Percentiles rank a stretch among this genome's conserved stretches.
Conservation (phyloP, 169 alveolate genomes). For the Eimeria acervulina region DNA sequence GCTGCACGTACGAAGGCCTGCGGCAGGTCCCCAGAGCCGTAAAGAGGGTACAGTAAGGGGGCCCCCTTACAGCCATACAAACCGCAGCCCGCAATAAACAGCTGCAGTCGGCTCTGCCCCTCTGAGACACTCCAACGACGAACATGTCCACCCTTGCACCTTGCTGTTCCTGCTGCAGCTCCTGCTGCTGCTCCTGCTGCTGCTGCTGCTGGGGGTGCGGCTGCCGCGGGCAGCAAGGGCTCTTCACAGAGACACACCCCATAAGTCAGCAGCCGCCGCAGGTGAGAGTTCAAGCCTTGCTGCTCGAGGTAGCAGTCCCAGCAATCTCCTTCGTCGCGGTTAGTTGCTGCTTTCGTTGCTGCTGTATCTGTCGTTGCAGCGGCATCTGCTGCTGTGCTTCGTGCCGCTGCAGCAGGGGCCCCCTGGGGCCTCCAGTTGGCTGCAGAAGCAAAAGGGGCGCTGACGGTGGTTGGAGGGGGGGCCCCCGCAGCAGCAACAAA, state of each 20-base stretch:
- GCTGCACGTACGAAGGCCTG: slow-evolving; percentile 68
- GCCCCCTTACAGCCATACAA: slow-evolving; percentile 29
- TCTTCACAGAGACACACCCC: slow-evolving; percentile 49
- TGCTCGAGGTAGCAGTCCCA: slow-evolving; percentile 61
- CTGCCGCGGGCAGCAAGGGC: slow-evolving; percentile 54
- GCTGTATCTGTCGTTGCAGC: not conserved
- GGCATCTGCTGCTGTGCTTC: not conserved
- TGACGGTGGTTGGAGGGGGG: slow-evolving; percentile 36
- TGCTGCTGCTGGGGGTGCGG: slow-evolving; percentile 43
- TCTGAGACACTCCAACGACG: slow-evolving; percentile 52
- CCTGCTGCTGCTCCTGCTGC: not conserved
- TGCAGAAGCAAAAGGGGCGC: slow-evolving; percentile 58
- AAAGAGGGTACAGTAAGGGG: slow-evolving; percentile 53
- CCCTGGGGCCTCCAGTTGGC: slow-evolving; percentile 52
- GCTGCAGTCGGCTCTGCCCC: slow-evolving; percentile 51
- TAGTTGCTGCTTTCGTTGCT: not conserved
- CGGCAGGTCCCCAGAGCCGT: slow-evolving; percentile 64
- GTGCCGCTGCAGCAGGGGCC: not conserved
- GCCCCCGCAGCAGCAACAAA: slow-evolving; percentile 71
- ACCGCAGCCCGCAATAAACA: slow-evolving; percentile 29
- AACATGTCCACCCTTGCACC: not conserved
- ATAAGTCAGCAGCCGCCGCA: slow-evolving; percentile 59
- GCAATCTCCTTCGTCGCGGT: not conserved
- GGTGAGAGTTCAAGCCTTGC: slow-evolving; percentile 51
- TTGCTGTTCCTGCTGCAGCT: not conserved